Conservation (phyloP, 768 basidiomycete species). For the Harrya chromipes region DNA sequence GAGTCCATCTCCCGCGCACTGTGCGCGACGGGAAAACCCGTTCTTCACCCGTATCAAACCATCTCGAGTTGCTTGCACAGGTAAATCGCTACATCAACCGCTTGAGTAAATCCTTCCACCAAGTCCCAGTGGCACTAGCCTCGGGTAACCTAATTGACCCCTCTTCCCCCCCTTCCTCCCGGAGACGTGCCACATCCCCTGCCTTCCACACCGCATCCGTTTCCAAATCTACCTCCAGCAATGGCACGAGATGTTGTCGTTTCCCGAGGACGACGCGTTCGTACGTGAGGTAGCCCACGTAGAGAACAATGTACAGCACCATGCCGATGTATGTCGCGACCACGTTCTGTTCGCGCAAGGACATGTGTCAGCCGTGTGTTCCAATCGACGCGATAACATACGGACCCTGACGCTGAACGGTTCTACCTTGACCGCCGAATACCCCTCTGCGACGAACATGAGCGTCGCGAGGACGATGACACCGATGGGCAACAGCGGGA, state of each 20-base stretch:
- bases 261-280: slow-evolving; percentile 33
- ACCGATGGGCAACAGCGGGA: slow-evolving; percentile 48
- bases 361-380: no score
- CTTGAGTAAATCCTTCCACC: not conserved
- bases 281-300: slow-evolving; percentile 42
- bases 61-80: no score
- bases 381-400: not conserved
- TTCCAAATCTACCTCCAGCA: slow-evolving; percentile 46
- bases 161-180: slow-evolving; percentile 34
- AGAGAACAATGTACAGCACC: slow-evolving; percentile 43
- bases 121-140: not conserved
- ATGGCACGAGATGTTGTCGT: slow-evolving; percentile 39
- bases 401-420: slow-evolving; percentile 45
- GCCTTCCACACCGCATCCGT: slow-evolving; percentile 52
- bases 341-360: slow-evolving; percentile 39
- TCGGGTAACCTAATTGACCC: not conserved
- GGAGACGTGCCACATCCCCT: slow-evolving; percentile 39
- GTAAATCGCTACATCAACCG: not conserved
- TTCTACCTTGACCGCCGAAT: slow-evolving; percentile 42
- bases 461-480: slow-evolving; percentile 47
- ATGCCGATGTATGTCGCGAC: slow-evolving; percentile 56
- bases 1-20: no score
- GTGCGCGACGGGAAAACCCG: no score
- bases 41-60: no score
- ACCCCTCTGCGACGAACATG: slow-evolving; percentile 57